Base-by-base conservation (phyloP, 2,329 filamentous ascomycete genomes). In the Penicillium hordei region DNA sequence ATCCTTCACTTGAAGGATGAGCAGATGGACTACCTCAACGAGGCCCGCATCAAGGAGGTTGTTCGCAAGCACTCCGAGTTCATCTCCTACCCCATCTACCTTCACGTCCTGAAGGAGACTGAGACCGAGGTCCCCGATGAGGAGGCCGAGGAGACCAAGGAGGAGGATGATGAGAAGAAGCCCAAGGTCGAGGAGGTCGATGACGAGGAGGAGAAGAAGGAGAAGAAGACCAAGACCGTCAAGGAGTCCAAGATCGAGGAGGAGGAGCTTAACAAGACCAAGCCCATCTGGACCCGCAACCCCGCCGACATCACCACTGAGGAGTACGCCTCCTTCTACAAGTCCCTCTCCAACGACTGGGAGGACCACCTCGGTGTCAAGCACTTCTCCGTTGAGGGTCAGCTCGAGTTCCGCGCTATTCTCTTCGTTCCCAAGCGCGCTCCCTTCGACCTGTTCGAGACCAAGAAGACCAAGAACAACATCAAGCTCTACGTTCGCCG, bases 21-120 rank as follows among this genome's bases (percentile, higher is more conserved):
- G 87, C 94, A 99, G 86, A 85, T 84, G 67, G 94, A 97, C 80
- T 99, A 96, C 88, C 85, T 97, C 69, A 95, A 97, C 81, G 94
- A 99, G 89, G 86, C 86, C 85, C 94, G 93, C 86, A 89, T 99
- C 86, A 99, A 99, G 90, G 94, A 99, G 86, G 93, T 99, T 68
- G 93, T 99, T 86, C 97, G 97, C 92, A 99, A 99, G 91, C 94
- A 99, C 90, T 97, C 94, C 77, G 94, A 99, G 85, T 99, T 99
- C 87, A 99, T 99, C 85, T 97, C 94, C 51, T 99, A 99, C 87
- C 94, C 94, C 76, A 99, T 99, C 89, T 99, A 97, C 87, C 93
- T 99, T 69, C 94, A 99, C 84, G 93, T 99, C 75, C 82, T 90
- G 79, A 99, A 99, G 90, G 94, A 99, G 90, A 93, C 89, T 67